phyloP scores from a whole-genome alignment of 805 yeast genomes.

The Spathaspora passalidarum region DNA sequence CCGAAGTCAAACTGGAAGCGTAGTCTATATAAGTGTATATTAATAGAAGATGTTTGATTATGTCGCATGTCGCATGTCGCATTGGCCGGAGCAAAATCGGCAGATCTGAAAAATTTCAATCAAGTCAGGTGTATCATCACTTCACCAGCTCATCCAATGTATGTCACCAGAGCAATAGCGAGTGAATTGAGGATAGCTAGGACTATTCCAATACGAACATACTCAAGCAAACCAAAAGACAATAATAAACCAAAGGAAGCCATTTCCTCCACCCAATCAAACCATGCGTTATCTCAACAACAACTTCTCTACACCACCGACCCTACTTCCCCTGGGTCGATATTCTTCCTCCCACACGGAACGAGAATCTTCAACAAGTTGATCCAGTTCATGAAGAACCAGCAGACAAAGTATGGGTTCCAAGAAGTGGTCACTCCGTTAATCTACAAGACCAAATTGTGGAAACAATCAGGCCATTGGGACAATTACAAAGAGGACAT shows the following conservation, averaged over 20 bases:
- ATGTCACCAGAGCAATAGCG: neutral
- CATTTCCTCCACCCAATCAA: slow-evolving; percentile 33
- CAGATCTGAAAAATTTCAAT: neutral
- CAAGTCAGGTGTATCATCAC: no score
- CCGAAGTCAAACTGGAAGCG: no score
- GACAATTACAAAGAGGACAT: slow-evolving; percentile 89
- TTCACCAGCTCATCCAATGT: neutral
- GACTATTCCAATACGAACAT: neutral
- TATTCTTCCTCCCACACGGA: slow-evolving; percentile 91
- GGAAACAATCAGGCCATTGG: slow-evolving; percentile 97
- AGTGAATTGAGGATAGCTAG: neutral
- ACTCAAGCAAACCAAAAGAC: neutral
- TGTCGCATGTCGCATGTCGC: neutral
- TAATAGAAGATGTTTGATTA: no score
- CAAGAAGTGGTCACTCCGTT: slow-evolving; percentile 92
- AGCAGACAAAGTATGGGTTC: slow-evolving; percentile 77
- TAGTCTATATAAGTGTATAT: no score
- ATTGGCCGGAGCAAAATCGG: no score
- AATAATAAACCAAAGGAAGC: slow-evolving; percentile 5
- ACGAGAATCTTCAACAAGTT: slow-evolving; percentile 80
- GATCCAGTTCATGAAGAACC: slow-evolving; percentile 78
- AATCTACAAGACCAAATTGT: slow-evolving; percentile 74
- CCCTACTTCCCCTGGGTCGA: slow-evolving; percentile 83
- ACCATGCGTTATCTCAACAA: slow-evolving; percentile 50
- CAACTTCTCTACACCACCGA: slow-evolving; percentile 81